Conservation (phyloP, 768 basidiomycete species). For the Trametes cingulata region DNA sequence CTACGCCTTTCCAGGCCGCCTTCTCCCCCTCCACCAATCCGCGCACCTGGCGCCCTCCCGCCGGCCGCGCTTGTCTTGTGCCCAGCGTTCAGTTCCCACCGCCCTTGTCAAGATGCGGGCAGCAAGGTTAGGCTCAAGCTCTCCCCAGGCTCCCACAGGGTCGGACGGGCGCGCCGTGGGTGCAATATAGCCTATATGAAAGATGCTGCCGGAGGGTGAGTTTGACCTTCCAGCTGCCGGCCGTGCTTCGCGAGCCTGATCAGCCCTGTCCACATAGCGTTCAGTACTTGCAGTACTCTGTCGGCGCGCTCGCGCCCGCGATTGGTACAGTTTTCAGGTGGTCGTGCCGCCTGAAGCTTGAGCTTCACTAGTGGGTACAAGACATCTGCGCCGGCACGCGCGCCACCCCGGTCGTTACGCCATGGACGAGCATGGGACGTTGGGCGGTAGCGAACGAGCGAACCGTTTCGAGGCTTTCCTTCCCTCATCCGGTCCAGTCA, state of each 20-base stretch:
- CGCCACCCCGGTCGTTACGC: no score
- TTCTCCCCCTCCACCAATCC: background rate
- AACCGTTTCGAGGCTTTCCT: no score
- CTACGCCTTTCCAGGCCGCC: background rate
- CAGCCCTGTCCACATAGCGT: background rate
- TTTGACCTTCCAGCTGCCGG: background rate
- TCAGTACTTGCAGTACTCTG: background rate
- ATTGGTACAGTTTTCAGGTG: background rate
- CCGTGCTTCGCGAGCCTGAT: background rate
- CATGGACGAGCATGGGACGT: no score
- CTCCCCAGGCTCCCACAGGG: no score
- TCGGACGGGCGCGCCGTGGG: background rate
- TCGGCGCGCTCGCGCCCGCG: no score
- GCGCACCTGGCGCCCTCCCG: background rate
- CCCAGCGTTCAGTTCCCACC: no score
- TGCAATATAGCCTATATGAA: constrained; percentile 8
- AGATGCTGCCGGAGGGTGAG: constrained; percentile 5
- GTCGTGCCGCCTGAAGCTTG: no score
- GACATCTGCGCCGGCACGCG: no score
- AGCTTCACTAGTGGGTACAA: no score
- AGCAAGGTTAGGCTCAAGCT: background rate
- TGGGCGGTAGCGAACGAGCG: no score
- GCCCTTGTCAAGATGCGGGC: no score
- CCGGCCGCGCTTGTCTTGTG: background rate
- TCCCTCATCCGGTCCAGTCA: no score